Base-by-base conservation (phyloP, 768 basidiomycete genomes). In the Lanmaoa pseudosensibilis region DNA sequence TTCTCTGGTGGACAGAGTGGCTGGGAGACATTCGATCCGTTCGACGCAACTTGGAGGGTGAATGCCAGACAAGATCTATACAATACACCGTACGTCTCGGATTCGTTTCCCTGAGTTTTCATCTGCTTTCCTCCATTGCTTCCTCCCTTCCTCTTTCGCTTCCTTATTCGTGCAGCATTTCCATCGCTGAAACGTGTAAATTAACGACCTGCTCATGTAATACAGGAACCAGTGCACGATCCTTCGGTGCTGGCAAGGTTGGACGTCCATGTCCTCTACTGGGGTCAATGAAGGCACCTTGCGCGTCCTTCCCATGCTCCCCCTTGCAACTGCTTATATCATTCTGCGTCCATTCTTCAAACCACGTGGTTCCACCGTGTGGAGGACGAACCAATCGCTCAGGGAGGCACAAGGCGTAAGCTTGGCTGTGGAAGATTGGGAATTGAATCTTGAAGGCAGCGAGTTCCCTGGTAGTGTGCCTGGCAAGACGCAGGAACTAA, bases 311-410 rank as follows among this genome's bases (percentile, higher is more conserved):
- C 86, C 86, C 0, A 77, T 80, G 68, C 70, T 88, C 45, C 70
- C 71, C 0, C 75, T 84, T 19, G 71, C 83, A 8, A 78, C 83
- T 0, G 80, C 86, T 0, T 89, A 90, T 58, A 71, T 81, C 54
- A 73, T 88, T 19, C 75, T 88, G 0, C 80, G 87, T 10, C 87
- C 87, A 0, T 85, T 88, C 73, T 88, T 90, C 78, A 75, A 74
- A 48, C 78, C 75, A 5, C 59, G 63, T 7, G 19, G 34, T 15
- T 53, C 63, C 19, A 33, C 51, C 62, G 11, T 21, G 12, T 2
- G 15, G 47, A 52, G 18, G 47, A 27, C 32, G 5, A 34, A 34
- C 8, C 34, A 32, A 19, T 27, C 44, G 11, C 18, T 23, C 67
- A 66, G 5, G 13, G 32, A 16, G 27, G n/a, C 36, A 13, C 50